phyloP scores from a whole-genome alignment of 257 asterid genomes.

The Solanum virginianum region DNA sequence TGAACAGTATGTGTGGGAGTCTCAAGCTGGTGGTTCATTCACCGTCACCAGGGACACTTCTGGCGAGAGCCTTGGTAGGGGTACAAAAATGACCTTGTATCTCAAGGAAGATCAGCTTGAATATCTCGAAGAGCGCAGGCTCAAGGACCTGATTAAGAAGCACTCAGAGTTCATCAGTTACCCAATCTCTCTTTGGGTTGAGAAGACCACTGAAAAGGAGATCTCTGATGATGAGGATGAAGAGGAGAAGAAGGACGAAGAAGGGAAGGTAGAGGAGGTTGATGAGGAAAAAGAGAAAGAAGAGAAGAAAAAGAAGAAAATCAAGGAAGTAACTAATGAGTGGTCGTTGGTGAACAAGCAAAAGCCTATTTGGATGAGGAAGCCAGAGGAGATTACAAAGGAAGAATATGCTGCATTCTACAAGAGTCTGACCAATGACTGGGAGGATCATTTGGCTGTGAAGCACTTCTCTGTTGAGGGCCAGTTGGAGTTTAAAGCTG shows the following conservation, averaged over 20 bases:
- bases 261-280: slow-evolving; percentile 51
- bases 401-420: slow-evolving; percentile 66
- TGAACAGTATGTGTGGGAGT: slow-evolving; percentile 65
- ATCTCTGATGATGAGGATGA: slow-evolving; percentile 66
- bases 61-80: slow-evolving; percentile 46
- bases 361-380: slow-evolving; percentile 64
- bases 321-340: slow-evolving; percentile 56
- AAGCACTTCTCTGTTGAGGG: slow-evolving; percentile 69
- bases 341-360: slow-evolving; percentile 54
- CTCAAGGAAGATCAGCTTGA: slow-evolving; percentile 71
- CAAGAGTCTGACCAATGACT: slow-evolving; percentile 53
- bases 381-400: slow-evolving; percentile 55
- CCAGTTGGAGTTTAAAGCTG: slow-evolving; percentile 51
- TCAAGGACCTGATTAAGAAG: slow-evolving; percentile 52
- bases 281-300: slow-evolving; percentile 48
- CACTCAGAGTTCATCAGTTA: slow-evolving; percentile 61
- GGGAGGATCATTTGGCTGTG: slow-evolving; percentile 62
- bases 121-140: slow-evolving; percentile 54
- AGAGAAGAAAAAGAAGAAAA: slow-evolving; percentile 50
- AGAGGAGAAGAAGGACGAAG: slow-evolving; percentile 55
- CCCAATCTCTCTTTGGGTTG: slow-evolving; percentile 50
- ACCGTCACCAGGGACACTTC: slow-evolving; percentile 49
- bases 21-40: slow-evolving; percentile 64
- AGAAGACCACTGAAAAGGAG: slow-evolving; percentile 56
- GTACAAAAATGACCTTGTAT: slow-evolving; percentile 40